Evolutionary conservation across 2,329 filamentous ascomycete genomes (phyloP).

Genomic region (Microcyclospora pomicola): DNA sequence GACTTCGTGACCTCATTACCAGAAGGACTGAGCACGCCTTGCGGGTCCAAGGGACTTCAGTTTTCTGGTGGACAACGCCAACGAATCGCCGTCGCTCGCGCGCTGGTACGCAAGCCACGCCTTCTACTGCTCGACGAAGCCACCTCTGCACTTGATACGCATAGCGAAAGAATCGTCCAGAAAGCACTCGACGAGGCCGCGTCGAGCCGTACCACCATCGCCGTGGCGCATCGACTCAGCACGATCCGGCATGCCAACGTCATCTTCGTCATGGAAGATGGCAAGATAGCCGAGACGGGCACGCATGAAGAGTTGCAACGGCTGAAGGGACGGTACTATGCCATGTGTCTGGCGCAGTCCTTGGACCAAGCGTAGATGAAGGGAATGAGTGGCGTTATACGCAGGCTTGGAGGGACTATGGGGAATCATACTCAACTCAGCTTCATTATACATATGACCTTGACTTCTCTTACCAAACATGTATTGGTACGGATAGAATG

Average conservation of each 20-base stretch:
- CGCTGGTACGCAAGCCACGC: constrained; percentile 38
- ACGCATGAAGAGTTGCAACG: constrained; percentile 27
- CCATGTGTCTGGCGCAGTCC: constrained; percentile 31
- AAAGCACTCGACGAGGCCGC: constrained; percentile 47
- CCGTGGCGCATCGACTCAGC: constrained; percentile 28
- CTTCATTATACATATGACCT: too few relatives aligned
- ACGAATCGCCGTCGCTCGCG: constrained; percentile 41
- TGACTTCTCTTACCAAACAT: too few relatives aligned
- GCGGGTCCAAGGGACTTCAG: constrained; percentile 35
- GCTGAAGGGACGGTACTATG: constrained; percentile 28
- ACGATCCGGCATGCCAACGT: constrained; percentile 26
- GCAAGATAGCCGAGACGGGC: constrained; percentile 25
- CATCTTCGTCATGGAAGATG: constrained; percentile 29
- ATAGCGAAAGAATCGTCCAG: constrained; percentile 54
- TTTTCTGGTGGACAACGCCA: constrained; percentile 44
- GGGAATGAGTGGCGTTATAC: too few relatives aligned
- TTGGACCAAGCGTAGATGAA: constrained; percentile 19
- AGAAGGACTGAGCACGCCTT: constrained; percentile 36
- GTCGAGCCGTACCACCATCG: constrained; percentile 26
- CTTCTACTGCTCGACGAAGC: constrained; percentile 47
- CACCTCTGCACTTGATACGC: constrained; percentile 47
- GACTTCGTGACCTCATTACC: constrained; percentile 41
- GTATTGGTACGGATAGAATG: too few relatives aligned
- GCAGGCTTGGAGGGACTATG: too few relatives aligned
- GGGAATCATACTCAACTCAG: too few relatives aligned